Evolutionary conservation across 169 alveolate species (phyloP).

Genomic region (Eimeria maxima): DNA sequence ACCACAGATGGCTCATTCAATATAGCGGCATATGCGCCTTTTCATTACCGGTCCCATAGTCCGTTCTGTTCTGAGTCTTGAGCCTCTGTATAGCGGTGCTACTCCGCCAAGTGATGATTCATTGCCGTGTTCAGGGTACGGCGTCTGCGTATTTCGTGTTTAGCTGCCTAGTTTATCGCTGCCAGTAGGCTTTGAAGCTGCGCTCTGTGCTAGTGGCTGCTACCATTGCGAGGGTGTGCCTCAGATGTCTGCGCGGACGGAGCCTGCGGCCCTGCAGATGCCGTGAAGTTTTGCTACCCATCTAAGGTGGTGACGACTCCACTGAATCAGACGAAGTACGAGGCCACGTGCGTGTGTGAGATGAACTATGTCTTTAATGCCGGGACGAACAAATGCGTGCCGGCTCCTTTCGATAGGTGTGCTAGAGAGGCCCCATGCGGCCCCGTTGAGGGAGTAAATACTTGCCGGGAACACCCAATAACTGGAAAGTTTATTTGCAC

Average conservation of each 20-base stretch:
- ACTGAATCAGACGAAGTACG: slow-evolving; percentile 22
- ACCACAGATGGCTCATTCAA: background rate
- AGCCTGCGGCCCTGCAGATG: slow-evolving; percentile 70
- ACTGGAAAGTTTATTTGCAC: slow-evolving; percentile 72
- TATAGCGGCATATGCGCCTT: background rate
- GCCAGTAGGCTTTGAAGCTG: slow-evolving; percentile 2
- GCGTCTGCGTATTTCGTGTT: background rate
- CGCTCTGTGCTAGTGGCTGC: background rate
- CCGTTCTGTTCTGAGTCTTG: background rate
- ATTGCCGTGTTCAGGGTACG: background rate
- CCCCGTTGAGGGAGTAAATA: slow-evolving; percentile 51
- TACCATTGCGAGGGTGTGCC: background rate
- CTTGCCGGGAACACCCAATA: slow-evolving; percentile 60
- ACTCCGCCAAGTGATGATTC: background rate
- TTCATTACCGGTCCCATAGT: background rate
- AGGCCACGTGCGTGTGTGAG: slow-evolving; percentile 61
- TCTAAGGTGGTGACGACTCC: slow-evolving; percentile 61
- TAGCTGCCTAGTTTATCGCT: too few species aligned
- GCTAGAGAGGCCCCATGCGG: slow-evolving; percentile 55
- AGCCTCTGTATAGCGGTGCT: background rate
- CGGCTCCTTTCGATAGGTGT: slow-evolving; percentile 41
- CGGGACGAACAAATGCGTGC: slow-evolving; percentile 33
- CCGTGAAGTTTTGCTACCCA: slow-evolving; percentile 74
- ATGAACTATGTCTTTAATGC: background rate
- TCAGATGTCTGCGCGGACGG: slow-evolving; percentile 47